phyloP scores from a whole-genome alignment of 129 eudicot genomes.

The Helianthus tuberosus region DNA sequence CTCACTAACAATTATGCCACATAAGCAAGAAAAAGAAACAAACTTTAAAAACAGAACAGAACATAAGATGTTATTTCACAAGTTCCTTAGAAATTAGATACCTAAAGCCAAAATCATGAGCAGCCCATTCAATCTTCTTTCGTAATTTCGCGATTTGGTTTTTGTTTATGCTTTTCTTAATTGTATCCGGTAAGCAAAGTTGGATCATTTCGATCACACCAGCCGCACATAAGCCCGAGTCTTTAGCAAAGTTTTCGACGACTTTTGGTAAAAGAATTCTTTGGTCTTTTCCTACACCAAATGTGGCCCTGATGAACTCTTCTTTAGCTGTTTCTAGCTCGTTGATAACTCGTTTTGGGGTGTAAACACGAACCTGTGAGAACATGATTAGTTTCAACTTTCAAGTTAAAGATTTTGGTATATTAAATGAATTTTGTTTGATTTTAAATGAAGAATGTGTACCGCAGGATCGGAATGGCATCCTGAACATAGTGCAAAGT shows the following conservation, averaged over 20 bases:
- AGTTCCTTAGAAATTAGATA: conserved; percentile 79
- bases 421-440: neutral
- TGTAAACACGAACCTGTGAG: conserved; percentile 82
- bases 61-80: conserved; percentile 47
- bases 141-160: conserved; percentile 55
- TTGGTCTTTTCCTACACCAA: conserved; percentile 75
- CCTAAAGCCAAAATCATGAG: conserved; percentile 79
- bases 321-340: conserved; percentile 92
- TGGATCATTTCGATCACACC: conserved; percentile 82
- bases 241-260: conserved; percentile 77
- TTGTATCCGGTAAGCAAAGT: conserved; percentile 63
- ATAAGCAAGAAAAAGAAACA: neutral
- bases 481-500: conserved; percentile 90
- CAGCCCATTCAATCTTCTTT: conserved; percentile 75
- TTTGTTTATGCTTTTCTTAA: conserved; percentile 65
- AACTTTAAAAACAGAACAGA: conserved; percentile 3
- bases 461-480: conserved; percentile 99
- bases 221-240: conserved; percentile 67
- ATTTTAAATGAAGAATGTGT: conserved; percentile 15
- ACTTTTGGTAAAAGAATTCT: conserved; percentile 76
- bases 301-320: conserved; percentile 89
- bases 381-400: neutral
- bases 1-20: neutral
- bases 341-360: conserved; percentile 70
- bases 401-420: neutral